Conservation (phyloP, 148 eudicot species). For the Nyssa sinensis region DNA sequence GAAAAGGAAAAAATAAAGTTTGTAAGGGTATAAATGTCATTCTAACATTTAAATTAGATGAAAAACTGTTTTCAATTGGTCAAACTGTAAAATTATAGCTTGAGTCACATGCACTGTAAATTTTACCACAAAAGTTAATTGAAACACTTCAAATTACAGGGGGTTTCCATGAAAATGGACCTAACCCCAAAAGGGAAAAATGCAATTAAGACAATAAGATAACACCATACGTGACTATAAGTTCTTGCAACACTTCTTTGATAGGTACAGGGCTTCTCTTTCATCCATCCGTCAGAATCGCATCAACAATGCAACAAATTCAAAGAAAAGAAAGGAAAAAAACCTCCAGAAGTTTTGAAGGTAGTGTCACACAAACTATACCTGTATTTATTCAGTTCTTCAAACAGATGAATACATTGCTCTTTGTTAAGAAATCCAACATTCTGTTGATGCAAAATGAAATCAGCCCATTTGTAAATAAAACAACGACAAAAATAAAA, state of each 20-base stretch:
- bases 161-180: no score
- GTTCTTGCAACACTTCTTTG: background rate
- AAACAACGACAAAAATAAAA: background rate
- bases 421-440: conserved; percentile 59
- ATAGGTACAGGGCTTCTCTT: background rate
- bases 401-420: conserved; percentile 73
- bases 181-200: no score
- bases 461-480: background rate
- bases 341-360: background rate
- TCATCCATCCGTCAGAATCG: background rate
- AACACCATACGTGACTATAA: background rate
- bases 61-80: no score
- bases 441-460: conserved; percentile 34
- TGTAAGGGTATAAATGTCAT: no score
- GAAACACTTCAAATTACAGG: no score
- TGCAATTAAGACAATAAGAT: no score
- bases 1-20: no score
- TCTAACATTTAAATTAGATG: no score
- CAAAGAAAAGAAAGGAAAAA: background rate
- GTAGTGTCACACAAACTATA: conserved; percentile 17
- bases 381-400: conserved; percentile 92
- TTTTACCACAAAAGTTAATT: no score
- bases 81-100: no score
- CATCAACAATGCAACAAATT: background rate
- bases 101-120: no score